These are phyloP conservation scores for Stachybotrys echinatus DNA, from an alignment of 2,329 filamentous ascomycete species.

Conservation along the genomic window DNA sequence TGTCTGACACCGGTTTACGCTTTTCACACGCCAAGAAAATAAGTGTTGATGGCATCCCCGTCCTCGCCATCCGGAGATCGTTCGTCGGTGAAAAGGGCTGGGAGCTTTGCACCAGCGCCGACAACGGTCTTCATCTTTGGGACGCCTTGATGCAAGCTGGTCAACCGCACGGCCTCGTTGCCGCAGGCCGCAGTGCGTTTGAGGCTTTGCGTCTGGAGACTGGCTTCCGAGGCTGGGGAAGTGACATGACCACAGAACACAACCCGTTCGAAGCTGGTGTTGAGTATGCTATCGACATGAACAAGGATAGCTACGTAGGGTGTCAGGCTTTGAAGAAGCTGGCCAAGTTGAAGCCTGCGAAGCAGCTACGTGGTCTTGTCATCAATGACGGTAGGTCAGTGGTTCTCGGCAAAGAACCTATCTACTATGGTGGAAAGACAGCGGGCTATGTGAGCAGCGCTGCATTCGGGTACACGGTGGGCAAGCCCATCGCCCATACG, in stretches of 20 bases:
- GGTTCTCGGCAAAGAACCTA: slow-evolving; percentile 57
- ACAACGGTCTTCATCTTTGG: slow-evolving; percentile 54
- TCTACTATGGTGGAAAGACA: slow-evolving; percentile 40
- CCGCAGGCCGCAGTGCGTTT: slow-evolving; percentile 53
- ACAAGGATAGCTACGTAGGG: slow-evolving; percentile 47
- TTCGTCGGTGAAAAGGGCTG: slow-evolving; percentile 58
- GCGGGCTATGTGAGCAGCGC: slow-evolving; percentile 56
- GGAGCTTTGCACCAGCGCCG: slow-evolving; percentile 57
- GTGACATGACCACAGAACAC: slow-evolving; percentile 56
- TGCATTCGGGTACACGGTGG: slow-evolving; percentile 53
- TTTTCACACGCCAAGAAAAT: slow-evolving; percentile 45
- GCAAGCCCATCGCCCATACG: slow-evolving; percentile 54
- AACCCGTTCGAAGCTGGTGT: slow-evolving; percentile 56
- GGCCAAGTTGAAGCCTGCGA: slow-evolving; percentile 25
- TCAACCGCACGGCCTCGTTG: slow-evolving; percentile 47
- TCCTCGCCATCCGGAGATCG: slow-evolving; percentile 49
- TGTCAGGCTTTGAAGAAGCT: slow-evolving; percentile 39
- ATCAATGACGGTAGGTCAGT: slow-evolving; percentile 52
- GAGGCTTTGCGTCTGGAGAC: slow-evolving; percentile 55
- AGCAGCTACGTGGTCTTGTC: slow-evolving; percentile 42
- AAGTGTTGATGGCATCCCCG: slow-evolving; percentile 49
- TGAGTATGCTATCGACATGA: slow-evolving; percentile 38
- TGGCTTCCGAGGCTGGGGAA: slow-evolving; percentile 51
- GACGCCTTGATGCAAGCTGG: slow-evolving; percentile 52
- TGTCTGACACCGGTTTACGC: slow-evolving; percentile 38